These are phyloP conservation scores for Cynara cardunculus DNA, from an alignment of 129 eudicot species.

Conservation along the genomic window DNA sequence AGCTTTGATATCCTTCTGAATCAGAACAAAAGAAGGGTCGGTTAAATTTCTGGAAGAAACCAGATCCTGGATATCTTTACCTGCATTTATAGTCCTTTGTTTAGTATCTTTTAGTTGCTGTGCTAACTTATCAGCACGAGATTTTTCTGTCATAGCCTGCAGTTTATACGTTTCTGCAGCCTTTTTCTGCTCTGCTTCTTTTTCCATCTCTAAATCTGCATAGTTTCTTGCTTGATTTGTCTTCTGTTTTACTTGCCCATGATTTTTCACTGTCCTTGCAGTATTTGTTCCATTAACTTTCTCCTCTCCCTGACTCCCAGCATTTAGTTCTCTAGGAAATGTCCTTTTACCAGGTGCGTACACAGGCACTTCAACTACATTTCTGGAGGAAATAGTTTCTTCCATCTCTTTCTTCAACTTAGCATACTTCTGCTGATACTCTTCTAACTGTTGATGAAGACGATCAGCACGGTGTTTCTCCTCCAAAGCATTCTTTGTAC, in stretches of 20 bases:
- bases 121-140: constrained; percentile 44
- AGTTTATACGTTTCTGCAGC: constrained; percentile 41
- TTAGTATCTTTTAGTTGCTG: constrained; percentile 37
- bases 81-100: constrained; percentile 30
- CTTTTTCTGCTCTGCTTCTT: constrained; percentile 37
- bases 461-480: constrained; percentile 55
- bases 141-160: constrained; percentile 45
- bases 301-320: constrained; percentile 7
- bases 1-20: constrained; percentile 6
- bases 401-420: constrained; percentile 40
- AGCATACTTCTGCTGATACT: constrained; percentile 31
- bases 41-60: constrained; percentile 18
- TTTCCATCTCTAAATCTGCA: constrained; percentile 38
- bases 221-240: constrained; percentile 24
- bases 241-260: constrained; percentile 42
- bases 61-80: constrained; percentile 31
- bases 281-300: constrained; percentile 13
- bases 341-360: neutral
- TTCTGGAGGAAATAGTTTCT: constrained; percentile 10
- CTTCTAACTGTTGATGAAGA: constrained; percentile 50
- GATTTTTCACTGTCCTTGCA: constrained; percentile 19
- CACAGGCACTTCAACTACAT: constrained; percentile 12
- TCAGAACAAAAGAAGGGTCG: constrained; percentile 12
- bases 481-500: constrained; percentile 41
- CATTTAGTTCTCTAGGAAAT: neutral